Percentiles rank a stretch among this genome's conserved stretches.
Conservation (phyloP, 352 stramenopile species). For the Phytopythium mirpurense region DNA sequence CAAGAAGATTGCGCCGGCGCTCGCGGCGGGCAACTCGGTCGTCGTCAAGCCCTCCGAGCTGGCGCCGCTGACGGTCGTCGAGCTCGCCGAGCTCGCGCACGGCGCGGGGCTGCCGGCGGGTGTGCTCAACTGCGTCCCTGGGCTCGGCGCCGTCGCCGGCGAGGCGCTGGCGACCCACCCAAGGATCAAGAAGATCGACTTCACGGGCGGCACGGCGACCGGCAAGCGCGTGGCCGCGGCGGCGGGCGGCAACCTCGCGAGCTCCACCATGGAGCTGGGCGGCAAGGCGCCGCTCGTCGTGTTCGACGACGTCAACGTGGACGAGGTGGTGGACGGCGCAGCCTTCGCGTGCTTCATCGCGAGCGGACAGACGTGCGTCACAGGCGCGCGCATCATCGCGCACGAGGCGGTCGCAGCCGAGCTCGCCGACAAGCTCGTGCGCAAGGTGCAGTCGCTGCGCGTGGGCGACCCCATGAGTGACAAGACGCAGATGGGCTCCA, state of each 20-base stretch:
- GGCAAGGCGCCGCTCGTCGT: constrained; percentile 69
- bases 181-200: constrained; percentile 53
- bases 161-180: constrained; percentile 26
- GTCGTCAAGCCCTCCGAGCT: constrained; percentile 88
- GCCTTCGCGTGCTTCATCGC: constrained; percentile 71
- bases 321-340: constrained; percentile 50
- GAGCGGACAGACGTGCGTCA: constrained; percentile 78
- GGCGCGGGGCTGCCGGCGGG: constrained; percentile 31
- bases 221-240: constrained; percentile 28
- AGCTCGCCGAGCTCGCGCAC: constrained; percentile 37
- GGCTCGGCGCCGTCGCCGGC: constrained; percentile 27
- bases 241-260: constrained; percentile 36
- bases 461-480: constrained; percentile 48
- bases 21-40: constrained; percentile 74
- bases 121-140: constrained; percentile 45
- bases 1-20: constrained; percentile 60
- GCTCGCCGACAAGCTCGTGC: constrained; percentile 57
- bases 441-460: constrained; percentile 47
- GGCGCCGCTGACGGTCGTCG: constrained; percentile 48
- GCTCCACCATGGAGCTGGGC: constrained; percentile 59
- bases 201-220: constrained; percentile 38
- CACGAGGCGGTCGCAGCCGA: constrained; percentile 72
- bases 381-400: constrained; percentile 78
- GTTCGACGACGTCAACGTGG: constrained; percentile 57
- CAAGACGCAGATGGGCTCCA: constrained; percentile 57